A percentile compares a stretch with the other conserved stretches of the same genome.
Conservation (phyloP, 164 flowering plant genomes). For the Liriodendron chinense region DNA sequence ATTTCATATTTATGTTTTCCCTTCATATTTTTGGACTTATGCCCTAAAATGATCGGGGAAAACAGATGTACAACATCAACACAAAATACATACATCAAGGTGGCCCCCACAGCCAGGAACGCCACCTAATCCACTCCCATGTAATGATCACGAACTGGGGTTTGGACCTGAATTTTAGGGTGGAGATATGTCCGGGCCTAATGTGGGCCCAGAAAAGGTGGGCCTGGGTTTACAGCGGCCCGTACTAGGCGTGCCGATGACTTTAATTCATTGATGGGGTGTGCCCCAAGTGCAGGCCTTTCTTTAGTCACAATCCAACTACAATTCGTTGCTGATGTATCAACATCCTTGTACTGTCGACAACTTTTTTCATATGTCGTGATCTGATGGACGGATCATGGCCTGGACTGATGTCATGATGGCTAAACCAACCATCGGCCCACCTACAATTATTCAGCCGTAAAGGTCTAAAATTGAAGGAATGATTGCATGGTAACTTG, state of each 20-base stretch:
- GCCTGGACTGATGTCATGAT: not conserved
- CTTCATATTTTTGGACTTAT: no score
- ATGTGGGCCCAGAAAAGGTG: not conserved
- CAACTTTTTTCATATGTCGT: not conserved
- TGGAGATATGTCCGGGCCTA: not conserved
- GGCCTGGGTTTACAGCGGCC: not conserved
- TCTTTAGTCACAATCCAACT: not conserved
- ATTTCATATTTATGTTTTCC: no score
- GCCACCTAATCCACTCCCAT: no score
- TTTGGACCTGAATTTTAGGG: not conserved
- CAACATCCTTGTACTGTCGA: not conserved
- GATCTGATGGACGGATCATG: not conserved
- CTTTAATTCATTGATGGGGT: no score
- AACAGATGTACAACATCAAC: no score
- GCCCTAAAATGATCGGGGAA: no score
- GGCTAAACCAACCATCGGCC: not conserved
- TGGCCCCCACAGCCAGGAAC: no score
- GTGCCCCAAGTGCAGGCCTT: not conserved
- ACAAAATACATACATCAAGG: no score
- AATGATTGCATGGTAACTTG: no score
- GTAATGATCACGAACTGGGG: no score
- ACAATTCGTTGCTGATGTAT: not conserved
- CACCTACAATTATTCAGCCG: not conserved
- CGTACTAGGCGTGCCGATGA: not conserved
- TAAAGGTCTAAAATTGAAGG: no score